Base-by-base conservation (phyloP, 495 filamentous ascomycete species). In the Trichoderma reesei region DNA sequence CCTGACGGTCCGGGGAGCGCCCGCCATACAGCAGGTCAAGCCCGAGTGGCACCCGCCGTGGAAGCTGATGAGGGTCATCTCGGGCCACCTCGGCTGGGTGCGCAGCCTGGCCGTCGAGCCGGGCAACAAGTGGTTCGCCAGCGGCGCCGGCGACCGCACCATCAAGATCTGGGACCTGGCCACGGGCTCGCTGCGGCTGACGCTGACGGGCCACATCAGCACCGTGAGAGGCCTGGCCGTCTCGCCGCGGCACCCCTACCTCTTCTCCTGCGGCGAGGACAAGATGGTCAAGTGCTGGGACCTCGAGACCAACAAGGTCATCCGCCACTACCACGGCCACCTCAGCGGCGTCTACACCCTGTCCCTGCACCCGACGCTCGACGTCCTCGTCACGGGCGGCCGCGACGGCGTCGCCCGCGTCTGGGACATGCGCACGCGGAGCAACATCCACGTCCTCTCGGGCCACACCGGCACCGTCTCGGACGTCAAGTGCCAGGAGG, bases 271-370 rank as follows among this genome's bases (percentile, higher is more conserved):
- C 69, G 95, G 90, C 61, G 95, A 99, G 75, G 95, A 99, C 74
- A 99, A 99, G 82, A 97, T 96, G 91, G 95, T 99, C 41, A 98
- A 98, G 76, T 98, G 95, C 78, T 99, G 95, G 95, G 95, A 99
- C 78, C 75, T 99, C 68, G 95, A 99, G 72, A 94, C 90, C 8
- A 99, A 99, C 74, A 96, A 96, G 75, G 95, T 99, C 63, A 99
- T 99, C 69, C 84, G 94, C 39, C 93, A 99, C 74, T 98, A 98
- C 75, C 95, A 99, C 76, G 95, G 95, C 18, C 95, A 99, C 76
- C 79, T 99, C 4, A 95, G 90, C 66, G 95, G 95, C 68, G 95
- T 99, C 5, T 98, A 98, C 76, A 91, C 93, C 1, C 79, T 99
- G 4, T 82, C 87, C 2, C 79, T 98, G 3, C 95, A 99, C 70